Evolutionary conservation across 805 yeast genomes (phyloP).

Genomic region (Tetrapisispora taiwanensis): DNA sequence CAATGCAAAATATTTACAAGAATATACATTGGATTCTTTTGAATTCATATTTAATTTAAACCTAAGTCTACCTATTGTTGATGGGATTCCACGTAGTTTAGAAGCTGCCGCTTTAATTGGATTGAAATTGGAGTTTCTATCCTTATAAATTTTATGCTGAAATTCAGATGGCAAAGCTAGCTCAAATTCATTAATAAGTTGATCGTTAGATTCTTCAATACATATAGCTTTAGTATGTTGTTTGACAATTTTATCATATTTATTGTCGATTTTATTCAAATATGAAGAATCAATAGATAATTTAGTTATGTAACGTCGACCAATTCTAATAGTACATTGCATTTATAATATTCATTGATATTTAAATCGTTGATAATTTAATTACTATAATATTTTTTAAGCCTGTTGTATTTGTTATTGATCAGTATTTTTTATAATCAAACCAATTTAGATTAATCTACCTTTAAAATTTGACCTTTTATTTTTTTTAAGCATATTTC

Average conservation of each 20-base stretch:
- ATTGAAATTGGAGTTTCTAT: not conserved
- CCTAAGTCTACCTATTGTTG: conserved; percentile 7
- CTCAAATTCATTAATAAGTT: conserved; percentile 1
- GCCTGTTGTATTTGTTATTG: too few species aligned
- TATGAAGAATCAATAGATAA: not conserved
- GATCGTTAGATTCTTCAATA: not conserved
- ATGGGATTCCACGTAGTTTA: not conserved
- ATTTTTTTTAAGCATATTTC: too few species aligned
- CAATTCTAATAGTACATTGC: not conserved
- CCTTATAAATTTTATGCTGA: not conserved
- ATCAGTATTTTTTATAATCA: too few species aligned
- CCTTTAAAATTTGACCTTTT: too few species aligned
- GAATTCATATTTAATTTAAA: conserved; percentile 6
- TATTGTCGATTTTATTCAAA: not conserved
- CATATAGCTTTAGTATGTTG: not conserved
- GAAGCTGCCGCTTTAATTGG: conserved; percentile 1
- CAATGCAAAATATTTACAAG: conserved; percentile 17
- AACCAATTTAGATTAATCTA: too few species aligned
- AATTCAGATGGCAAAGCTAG: conserved; percentile 7
- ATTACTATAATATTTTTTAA: not conserved
- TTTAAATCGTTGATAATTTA: not conserved
- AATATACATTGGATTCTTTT: conserved; percentile 13
- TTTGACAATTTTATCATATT: not conserved
- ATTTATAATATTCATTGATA: too few species aligned
- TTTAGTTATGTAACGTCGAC: not conserved